Base-by-base conservation (phyloP, 2,329 filamentous ascomycete species). In the Parafenestella ontariensis region DNA sequence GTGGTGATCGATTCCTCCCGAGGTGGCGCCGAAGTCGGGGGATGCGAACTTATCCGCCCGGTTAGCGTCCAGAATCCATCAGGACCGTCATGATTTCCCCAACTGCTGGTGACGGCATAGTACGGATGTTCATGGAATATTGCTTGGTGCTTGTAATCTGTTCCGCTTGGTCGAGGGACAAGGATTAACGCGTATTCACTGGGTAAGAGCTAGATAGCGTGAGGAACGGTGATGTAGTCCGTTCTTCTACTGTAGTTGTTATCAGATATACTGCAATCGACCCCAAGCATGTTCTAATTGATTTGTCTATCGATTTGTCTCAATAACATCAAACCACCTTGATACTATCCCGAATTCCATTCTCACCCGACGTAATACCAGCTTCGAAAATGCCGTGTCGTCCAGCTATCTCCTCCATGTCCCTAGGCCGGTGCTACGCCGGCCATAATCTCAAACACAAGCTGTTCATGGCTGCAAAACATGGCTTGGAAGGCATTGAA, bases 351-450 rank as follows among this genome's bases (percentile, higher is more conserved):
- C 5, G 10, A 28, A 10, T 28, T 28, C 26, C 26, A 5, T 28
- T 28, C 5, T 10, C 5, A 31, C 28, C 15, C 28, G 9, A 31
- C 28, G 28, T 31, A 31, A 31, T 13, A 31, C 28, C 9, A 48
- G 18, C 8, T 36, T 49, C 50, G 53, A 73, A 39, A 2, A 82
- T 82, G 79, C 69, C 81, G 58, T 86, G 81, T 72, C 82, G 81
- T 60, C 83, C 88, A 60, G 89, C 83, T 34, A 92, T 94, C 69
- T 87, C 87, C 53, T 89, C 89, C 58, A 90, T 92, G 82, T 92
- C 89, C 44, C 82, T 94, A 1, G 90, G 90, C 37, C 86, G 89
- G 37, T 87, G 86, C 65, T 88, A 88, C 69, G 85, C 89, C 59
- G 69, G 69, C 44, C 90, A 94, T 73, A 79, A 81, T 24, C 80